phyloP scores from a whole-genome alignment of 768 basidiomycete species.

The Tylopilus subfusipes region DNA sequence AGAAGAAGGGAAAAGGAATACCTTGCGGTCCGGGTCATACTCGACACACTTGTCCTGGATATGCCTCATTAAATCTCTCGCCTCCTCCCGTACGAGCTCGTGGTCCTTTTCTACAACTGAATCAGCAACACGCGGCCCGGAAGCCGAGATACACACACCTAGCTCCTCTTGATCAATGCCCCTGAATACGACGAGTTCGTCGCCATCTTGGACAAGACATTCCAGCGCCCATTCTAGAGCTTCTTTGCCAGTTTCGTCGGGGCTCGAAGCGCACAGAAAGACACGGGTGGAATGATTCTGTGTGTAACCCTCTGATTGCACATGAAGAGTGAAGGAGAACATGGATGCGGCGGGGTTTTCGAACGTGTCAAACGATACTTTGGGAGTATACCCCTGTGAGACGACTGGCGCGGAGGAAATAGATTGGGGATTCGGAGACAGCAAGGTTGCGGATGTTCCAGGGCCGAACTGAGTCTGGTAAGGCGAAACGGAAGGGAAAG shows the following conservation, averaged over 20 bases:
- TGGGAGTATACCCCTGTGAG: slow-evolving; percentile 35
- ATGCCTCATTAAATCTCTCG: slow-evolving; percentile 70
- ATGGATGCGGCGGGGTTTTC: slow-evolving; percentile 77
- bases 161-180: slow-evolving; percentile 87
- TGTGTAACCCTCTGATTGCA: slow-evolving; percentile 78
- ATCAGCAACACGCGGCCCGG: not conserved
- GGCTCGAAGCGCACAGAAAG: slow-evolving; percentile 84
- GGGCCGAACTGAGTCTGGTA: slow-evolving; percentile 14
- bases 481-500: slow-evolving; percentile 21
- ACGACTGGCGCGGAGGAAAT: slow-evolving; percentile 15
- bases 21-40: slow-evolving; percentile 74
- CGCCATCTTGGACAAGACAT: slow-evolving; percentile 78
- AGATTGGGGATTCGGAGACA: slow-evolving; percentile 18
- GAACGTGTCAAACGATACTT: slow-evolving; percentile 83
- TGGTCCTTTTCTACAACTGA: slow-evolving; percentile 63
- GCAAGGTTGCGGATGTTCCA: slow-evolving; percentile 12
- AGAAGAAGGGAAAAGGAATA: slow-evolving; percentile 21
- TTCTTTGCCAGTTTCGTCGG: slow-evolving; percentile 83
- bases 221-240: slow-evolving; percentile 94
- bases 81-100: slow-evolving; percentile 76
- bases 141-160: slow-evolving; percentile 41
- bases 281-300: slow-evolving; percentile 76
- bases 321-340: slow-evolving; percentile 85
- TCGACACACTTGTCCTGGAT: slow-evolving; percentile 82
- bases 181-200: slow-evolving; percentile 88